Base-by-base conservation (phyloP, 2,329 filamentous ascomycete species). In the Thielaviopsis ethacetica region DNA sequence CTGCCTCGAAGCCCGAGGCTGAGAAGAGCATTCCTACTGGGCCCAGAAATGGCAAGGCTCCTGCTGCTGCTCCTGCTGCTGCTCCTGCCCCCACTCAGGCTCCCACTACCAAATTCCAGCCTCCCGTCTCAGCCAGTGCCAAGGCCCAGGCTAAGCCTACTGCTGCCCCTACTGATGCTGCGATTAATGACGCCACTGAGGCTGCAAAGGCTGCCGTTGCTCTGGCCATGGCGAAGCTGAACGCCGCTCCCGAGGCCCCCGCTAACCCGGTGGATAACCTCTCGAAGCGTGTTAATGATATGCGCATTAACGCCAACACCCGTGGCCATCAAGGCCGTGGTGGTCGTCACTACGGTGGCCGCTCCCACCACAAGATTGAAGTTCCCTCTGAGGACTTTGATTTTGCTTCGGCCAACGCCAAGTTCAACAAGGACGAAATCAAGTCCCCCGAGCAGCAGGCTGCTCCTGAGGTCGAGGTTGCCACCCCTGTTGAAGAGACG, bases 381-480 rank as follows among this genome's bases (percentile, higher is more conserved):
- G 88, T 98, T 2, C 93, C 93, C 0, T 81, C 86, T 54, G 84
- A 88, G 1, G 93, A 97, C 68, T 98, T 91, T 66, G 91, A 98
- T 67, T 98, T 98, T 67, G 86, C 86, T 5, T 68, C 72, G 57
- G 69, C 72, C 47, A 75, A 76, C 62, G 72, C 73, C 44, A 76
- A 75, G 65, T 75, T 75, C 62, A 75, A 75, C 67, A 75, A 74
- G 66, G 68, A 71, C 47, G 57, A 61, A 9, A 56, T 61, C 9
- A 57, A 54, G 44, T 22, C 53, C 24, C 34, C 50, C n/a, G 49
- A 51, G 24, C 38, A 50, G 13, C 19, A 53, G 19, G 15, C 27
- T 17, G 53, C 24, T 10, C 41, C 56, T 12, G 71, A 88, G 47
- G 95, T 95, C 73, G 89, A 96, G 70, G 90, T 88, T 3, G 72